A percentile compares a stretch with the other conserved stretches of the same genome.
Evolutionary conservation across 345 rosid species (phyloP).

Genomic region (Populus simonii): DNA sequence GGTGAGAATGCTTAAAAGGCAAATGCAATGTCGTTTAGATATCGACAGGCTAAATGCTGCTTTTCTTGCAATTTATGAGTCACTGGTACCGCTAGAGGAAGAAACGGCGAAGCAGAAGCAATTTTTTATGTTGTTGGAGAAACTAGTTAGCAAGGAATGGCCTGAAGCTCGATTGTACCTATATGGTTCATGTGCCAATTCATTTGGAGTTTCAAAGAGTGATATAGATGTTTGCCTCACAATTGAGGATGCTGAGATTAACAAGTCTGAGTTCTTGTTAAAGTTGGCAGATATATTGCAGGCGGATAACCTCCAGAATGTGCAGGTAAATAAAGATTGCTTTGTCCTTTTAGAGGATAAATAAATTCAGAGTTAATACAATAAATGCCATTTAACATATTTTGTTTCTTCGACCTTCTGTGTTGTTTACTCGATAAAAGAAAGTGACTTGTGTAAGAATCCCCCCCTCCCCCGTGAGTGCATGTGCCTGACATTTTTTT

Average conservation of each 20-base stretch:
- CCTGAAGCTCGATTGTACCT: constrained; percentile 77
- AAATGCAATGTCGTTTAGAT: constrained; percentile 57
- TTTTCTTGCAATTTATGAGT: constrained; percentile 64
- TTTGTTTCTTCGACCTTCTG: not conserved
- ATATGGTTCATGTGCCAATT: constrained; percentile 94
- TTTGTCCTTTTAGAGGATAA: constrained; percentile 8
- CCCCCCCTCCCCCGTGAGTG: not conserved
- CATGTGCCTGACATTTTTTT: not conserved
- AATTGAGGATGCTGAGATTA: constrained; percentile 46
- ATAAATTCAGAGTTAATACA: not conserved
- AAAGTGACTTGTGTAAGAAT: not conserved
- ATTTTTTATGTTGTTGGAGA: constrained; percentile 57
- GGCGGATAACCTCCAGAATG: constrained; percentile 80
- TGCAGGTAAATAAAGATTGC: constrained; percentile 58
- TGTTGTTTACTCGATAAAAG: not conserved
- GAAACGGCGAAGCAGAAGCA: constrained; percentile 84
- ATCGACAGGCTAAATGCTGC: constrained; percentile 52
- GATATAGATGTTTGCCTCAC: constrained; percentile 95
- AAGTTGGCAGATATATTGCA: constrained; percentile 83
- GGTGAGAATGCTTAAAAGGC: constrained; percentile 54
- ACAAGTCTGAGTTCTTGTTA: constrained; percentile 69
- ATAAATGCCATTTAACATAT: not conserved
- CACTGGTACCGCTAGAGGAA: constrained; percentile 74
- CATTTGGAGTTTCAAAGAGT: constrained; percentile 88
- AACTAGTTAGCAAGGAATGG: constrained; percentile 79